Base-by-base conservation (phyloP, 139 green algal species). In the Chlorella sorokiniana region DNA sequence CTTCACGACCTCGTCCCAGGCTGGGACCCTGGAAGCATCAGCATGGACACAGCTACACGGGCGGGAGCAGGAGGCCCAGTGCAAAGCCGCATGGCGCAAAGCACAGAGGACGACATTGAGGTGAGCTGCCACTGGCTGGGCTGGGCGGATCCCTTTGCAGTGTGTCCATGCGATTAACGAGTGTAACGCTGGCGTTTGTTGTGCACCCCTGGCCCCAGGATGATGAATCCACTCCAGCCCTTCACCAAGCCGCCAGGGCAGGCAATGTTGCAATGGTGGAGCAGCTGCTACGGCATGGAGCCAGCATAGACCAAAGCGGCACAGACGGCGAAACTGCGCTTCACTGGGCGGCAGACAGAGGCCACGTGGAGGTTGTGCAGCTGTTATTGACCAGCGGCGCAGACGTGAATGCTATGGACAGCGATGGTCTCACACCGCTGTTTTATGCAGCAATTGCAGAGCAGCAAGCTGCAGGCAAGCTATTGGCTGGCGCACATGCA, bases 391-490 rank as follows among this genome's bases (percentile, higher is more conserved):
- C 52, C 3, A 38, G 72, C 25, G 79, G 79, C 2, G 83, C 84
- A 1, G 68, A 84, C 40, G 33, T 91, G 1, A 79, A 88, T 78
- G 87, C 81, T 18, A 35, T 37, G 22, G 89, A 93, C 62, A 61
- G 29, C 3, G 90, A 94, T 31, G 90, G 90, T 1, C 68, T 91
- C 45, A 91, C 90, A 1, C 59, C 90, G 23, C 63, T 91, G 61
- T 81, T 92, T 61, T 94, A 94, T 78, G 89, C 89, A 3, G 85
- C 87, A 9, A 41, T 94, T 10, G 88, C 85, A 11, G 87, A 83
- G 40, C 73, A 92, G 62, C 31, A 51, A 11, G 35, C 35, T 29
- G 79, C 81, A 16, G 62, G 56, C 29, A 41, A 83, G 56, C 33
- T 83, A 33, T 52, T 91, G 70, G 64, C 87, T 14, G 64, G 45